Evolutionary conservation across 1,284 basidiomycete genomes (phyloP).

Genomic region (Irpex rosettiformis): DNA sequence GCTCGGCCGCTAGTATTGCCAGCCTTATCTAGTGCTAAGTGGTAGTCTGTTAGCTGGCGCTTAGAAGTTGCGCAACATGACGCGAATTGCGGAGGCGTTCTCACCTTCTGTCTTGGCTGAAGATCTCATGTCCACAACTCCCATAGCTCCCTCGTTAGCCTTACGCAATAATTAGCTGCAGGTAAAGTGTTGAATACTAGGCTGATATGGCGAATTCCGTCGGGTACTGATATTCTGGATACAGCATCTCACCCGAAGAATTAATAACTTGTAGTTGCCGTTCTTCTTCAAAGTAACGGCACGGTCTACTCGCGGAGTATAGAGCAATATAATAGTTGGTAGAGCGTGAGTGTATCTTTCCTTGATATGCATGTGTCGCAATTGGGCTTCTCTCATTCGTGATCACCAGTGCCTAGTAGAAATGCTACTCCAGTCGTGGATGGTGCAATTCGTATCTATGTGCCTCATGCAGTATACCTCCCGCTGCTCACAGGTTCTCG

Average conservation of each 20-base stretch:
- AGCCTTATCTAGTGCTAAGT: neutral
- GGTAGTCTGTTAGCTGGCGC: neutral
- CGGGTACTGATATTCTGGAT: neutral
- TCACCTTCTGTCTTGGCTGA: slow-evolving; percentile 1
- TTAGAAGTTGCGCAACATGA: slow-evolving; percentile 1
- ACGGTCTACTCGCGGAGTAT: neutral
- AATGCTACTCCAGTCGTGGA: neutral
- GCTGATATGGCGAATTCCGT: neutral
- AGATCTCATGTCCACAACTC: neutral
- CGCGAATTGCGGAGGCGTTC: neutral
- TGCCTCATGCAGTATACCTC: too few relatives aligned
- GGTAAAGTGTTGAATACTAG: neutral
- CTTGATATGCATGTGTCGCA: neutral
- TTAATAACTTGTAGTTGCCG: neutral
- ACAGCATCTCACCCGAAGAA: neutral
- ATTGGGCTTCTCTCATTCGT: neutral
- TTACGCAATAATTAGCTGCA: neutral
- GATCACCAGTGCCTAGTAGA: neutral
- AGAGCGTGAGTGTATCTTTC: neutral
- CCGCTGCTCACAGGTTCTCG: neutral
- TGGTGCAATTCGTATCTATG: neutral
- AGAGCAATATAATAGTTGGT: neutral
- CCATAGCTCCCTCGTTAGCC: neutral
- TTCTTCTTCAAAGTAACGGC: neutral
- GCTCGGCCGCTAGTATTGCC: neutral